Conservation (phyloP, 2,329 filamentous ascomycete genomes). For the Blumeriella jaapii region DNA sequence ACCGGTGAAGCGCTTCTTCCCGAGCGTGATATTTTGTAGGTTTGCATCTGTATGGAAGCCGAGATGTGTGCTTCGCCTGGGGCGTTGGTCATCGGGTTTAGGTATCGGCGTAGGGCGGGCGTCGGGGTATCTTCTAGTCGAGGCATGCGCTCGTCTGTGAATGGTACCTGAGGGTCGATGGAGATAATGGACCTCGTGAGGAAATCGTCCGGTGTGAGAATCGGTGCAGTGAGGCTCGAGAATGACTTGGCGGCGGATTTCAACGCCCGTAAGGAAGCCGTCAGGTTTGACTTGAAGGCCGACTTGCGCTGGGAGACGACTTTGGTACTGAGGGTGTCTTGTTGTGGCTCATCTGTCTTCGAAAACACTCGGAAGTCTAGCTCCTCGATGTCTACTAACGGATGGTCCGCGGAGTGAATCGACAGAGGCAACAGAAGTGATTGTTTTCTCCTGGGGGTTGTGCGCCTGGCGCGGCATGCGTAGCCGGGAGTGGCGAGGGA, state of each 20-base stretch:
- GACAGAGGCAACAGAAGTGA: constrained; percentile 44
- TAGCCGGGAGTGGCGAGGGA: constrained; percentile 21
- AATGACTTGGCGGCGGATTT: constrained; percentile 52
- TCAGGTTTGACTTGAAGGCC: constrained; percentile 58
- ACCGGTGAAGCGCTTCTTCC: constrained; percentile 30
- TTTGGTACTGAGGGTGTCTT: too few species aligned
- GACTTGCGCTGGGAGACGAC: constrained; percentile 25
- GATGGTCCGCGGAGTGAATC: constrained; percentile 35
- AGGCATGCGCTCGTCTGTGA: constrained; percentile 55
- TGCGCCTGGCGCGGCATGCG: constrained; percentile 30
- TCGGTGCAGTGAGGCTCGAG: constrained; percentile 49
- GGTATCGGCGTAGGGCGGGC: constrained; percentile 53
- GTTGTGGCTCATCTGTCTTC: constrained; percentile 13
- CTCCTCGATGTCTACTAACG: constrained; percentile 35
- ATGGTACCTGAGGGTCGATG: constrained; percentile 54
- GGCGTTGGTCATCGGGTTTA: constrained; percentile 48
- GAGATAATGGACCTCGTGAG: constrained; percentile 56
- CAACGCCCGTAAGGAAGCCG: constrained; percentile 52
- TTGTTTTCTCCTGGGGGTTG: constrained; percentile 37
- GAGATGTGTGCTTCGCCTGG: constrained; percentile 37
- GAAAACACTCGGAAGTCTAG: constrained; percentile 39
- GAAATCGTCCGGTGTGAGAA: constrained; percentile 55
- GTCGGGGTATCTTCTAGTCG: constrained; percentile 54
- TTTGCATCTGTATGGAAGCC: constrained; percentile 62
- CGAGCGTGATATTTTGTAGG: constrained; percentile 38